Conservation (phyloP, 169 alveolate genomes). For the Plasmodium sp. region DNA sequence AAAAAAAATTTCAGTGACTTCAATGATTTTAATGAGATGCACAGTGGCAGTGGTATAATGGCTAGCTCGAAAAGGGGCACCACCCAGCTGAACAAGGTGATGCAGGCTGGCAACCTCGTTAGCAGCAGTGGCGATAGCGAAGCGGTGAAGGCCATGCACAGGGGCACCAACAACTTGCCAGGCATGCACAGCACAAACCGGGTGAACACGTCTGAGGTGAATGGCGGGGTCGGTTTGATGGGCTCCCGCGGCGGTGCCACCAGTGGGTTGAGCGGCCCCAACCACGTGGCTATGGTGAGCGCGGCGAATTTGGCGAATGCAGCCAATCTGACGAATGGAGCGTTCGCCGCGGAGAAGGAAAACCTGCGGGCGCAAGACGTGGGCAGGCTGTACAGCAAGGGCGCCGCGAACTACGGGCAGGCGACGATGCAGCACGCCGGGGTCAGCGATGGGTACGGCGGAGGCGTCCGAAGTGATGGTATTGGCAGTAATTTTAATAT, state of each 20-base stretch:
- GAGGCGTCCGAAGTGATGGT: background rate
- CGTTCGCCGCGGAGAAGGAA: background rate
- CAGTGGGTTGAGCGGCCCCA: background rate
- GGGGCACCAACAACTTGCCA: constrained; percentile 3
- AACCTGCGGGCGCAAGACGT: background rate
- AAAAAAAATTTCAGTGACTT: background rate
- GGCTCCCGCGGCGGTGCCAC: background rate
- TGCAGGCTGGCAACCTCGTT: background rate
- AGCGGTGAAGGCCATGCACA: constrained; percentile 14
- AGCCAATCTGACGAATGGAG: background rate
- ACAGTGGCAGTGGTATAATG: background rate
- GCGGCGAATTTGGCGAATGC: background rate
- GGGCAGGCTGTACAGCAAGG: background rate
- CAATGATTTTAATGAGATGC: background rate
- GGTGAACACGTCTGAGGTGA: constrained; percentile 1
- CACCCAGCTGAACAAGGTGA: constrained; percentile 4
- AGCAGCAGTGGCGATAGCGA: constrained; percentile 14
- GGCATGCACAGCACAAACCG: background rate
- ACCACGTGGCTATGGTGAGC: background rate
- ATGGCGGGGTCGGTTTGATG: background rate
- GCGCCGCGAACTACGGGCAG: background rate
- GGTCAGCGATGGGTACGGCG: background rate
- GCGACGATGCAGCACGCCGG: background rate
- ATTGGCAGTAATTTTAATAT: background rate
- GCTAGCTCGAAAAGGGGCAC: background rate